Evolutionary conservation across 352 stramenopile genomes (phyloP).

Genomic region (Saprolegnia diclina): DNA sequence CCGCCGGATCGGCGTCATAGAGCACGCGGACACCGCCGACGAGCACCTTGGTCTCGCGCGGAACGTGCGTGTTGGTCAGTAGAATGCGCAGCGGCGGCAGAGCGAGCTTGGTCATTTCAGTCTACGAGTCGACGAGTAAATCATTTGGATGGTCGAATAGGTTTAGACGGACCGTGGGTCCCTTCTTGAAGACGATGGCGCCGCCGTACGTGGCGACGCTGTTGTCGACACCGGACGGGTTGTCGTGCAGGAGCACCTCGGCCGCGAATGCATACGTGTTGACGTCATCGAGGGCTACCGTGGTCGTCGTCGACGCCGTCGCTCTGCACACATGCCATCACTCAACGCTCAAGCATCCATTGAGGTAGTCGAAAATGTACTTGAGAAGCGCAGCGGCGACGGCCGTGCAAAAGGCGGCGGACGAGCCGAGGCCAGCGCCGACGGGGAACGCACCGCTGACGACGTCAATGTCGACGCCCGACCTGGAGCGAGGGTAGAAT

Average conservation of each 20-base stretch:
- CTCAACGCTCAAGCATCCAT: background rate
- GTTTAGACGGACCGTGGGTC: slow-evolving; percentile 43
- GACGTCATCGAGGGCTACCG: slow-evolving; percentile 36
- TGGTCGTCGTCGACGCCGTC: background rate
- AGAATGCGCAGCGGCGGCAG: slow-evolving; percentile 55
- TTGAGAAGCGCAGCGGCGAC: slow-evolving; percentile 52
- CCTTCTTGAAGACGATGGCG: slow-evolving; percentile 72
- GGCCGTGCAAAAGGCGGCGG: slow-evolving; percentile 84
- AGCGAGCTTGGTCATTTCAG: background rate
- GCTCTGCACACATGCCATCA: background rate
- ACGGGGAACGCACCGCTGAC: slow-evolving; percentile 61
- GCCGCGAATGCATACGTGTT: slow-evolving; percentile 84
- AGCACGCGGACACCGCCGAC: slow-evolving; percentile 67
- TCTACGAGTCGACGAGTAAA: too few species aligned
- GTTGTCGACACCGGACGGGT: slow-evolving; percentile 89
- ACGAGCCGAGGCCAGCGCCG: slow-evolving; percentile 88
- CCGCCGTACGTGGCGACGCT: slow-evolving; percentile 86
- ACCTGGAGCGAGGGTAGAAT: slow-evolving; percentile 13
- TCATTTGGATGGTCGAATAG: slow-evolving; percentile 50
- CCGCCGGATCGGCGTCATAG: slow-evolving; percentile 45
- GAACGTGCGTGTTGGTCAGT: slow-evolving; percentile 87
- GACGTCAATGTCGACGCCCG: slow-evolving; percentile 45
- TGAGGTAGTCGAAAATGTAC: slow-evolving; percentile 32
- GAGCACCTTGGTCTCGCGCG: slow-evolving; percentile 80
- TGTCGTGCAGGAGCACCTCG: slow-evolving; percentile 87